phyloP scores from a whole-genome alignment of 1,284 basidiomycete genomes.

The Irpex rosettiformis region DNA sequence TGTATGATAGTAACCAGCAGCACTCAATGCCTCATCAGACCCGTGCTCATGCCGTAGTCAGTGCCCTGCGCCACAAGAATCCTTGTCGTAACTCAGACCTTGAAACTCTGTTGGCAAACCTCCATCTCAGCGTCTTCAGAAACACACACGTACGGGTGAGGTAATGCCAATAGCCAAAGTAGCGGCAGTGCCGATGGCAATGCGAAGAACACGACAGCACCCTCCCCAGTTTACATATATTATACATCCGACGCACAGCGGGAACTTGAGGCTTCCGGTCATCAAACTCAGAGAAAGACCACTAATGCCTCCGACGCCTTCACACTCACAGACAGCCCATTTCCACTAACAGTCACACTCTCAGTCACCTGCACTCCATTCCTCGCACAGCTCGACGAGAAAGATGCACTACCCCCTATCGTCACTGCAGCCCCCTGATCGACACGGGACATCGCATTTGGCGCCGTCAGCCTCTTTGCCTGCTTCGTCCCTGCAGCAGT shows the following conservation, averaged over 20 bases:
- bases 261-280: too few species aligned
- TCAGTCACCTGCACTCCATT: slow-evolving; percentile 31
- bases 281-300: slow-evolving; percentile 29
- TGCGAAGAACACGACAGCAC: too few species aligned
- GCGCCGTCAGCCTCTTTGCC: slow-evolving; percentile 36
- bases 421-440: slow-evolving; percentile 36
- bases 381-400: slow-evolving; percentile 24
- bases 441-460: slow-evolving; percentile 30
- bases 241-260: too few species aligned
- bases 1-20: not conserved
- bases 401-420: slow-evolving; percentile 35
- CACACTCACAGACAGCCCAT: slow-evolving; percentile 29
- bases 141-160: too few species aligned
- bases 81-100: not conserved
- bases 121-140: not conserved
- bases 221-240: too few species aligned
- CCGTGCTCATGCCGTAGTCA: not conserved
- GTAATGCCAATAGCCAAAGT: too few species aligned
- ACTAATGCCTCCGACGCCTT: slow-evolving; percentile 38
- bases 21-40: not conserved
- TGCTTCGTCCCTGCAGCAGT: slow-evolving; percentile 21
- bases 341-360: slow-evolving; percentile 25
- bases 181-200: too few species aligned
- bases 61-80: not conserved
- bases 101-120: not conserved